A percentile compares a stretch with the other conserved stretches of the same genome.
phyloP scores from a whole-genome alignment of 139 green algal species.

The Pseudopediastrum boryanum region DNA sequence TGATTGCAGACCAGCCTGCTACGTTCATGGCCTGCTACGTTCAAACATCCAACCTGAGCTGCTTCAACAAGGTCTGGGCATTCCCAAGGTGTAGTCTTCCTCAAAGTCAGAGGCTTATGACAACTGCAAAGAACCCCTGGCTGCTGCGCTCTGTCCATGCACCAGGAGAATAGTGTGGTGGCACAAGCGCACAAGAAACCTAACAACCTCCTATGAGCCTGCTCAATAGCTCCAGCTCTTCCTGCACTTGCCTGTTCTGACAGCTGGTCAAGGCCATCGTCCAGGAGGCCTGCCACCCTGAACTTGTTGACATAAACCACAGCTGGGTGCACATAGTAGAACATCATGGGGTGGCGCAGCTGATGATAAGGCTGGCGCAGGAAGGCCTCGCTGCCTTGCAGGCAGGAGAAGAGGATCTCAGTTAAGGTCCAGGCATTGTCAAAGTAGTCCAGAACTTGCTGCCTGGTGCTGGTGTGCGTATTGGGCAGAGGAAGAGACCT shows the following conservation, averaged over 20 bases:
- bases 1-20: no score
- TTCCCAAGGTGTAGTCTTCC: neutral
- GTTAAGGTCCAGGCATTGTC: constrained; percentile 79
- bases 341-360: constrained; percentile 86
- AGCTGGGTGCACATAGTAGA: constrained; percentile 83
- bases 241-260: constrained; percentile 53
- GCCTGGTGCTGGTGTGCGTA: constrained; percentile 47
- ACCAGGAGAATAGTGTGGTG: no score
- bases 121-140: neutral
- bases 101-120: neutral
- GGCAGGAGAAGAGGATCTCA: constrained; percentile 60
- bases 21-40: no score
- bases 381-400: constrained; percentile 71
- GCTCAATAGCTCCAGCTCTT: neutral
- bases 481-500: constrained; percentile 66
- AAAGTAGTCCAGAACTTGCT: constrained; percentile 80
- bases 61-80: neutral
- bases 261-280: constrained; percentile 61
- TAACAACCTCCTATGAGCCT: neutral
- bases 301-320: constrained; percentile 88
- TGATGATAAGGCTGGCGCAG: constrained; percentile 79
- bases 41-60: no score
- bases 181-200: no score
- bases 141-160: neutral
- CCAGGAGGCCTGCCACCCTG: constrained; percentile 74